These are phyloP conservation scores for Moesziomyces sp. DNA, from an alignment of 1,284 basidiomycete species.

Conservation along the genomic window DNA sequence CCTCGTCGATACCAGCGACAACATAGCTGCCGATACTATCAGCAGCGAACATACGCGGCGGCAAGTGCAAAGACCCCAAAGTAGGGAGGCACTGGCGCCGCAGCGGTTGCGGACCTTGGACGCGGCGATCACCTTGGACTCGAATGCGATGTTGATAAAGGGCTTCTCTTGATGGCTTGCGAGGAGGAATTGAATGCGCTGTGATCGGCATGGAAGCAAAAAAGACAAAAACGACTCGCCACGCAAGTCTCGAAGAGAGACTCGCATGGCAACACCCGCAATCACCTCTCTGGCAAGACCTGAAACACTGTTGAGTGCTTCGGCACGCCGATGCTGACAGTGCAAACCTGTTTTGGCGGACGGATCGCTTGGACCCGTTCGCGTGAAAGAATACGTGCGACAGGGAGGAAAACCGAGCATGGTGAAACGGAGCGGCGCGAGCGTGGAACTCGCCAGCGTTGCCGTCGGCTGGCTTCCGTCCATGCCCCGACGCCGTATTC, in stretches of 20 bases:
- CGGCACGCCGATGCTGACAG: constrained; percentile 27
- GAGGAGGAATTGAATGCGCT: constrained; percentile 13
- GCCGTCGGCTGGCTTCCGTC: background rate
- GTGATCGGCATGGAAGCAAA: constrained; percentile 36
- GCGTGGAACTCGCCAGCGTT: background rate
- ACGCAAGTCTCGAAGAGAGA: constrained; percentile 2
- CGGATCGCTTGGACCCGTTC: background rate
- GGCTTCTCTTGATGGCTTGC: constrained; percentile 41
- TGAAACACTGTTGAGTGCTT: constrained; percentile 42
- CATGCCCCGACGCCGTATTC: background rate
- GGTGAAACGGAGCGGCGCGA: background rate
- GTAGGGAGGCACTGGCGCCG: background rate
- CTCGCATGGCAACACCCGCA: constrained; percentile 8
- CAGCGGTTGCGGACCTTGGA: background rate
- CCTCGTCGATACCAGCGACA: background rate
- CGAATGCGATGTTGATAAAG: constrained; percentile 6
- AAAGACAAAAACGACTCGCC: constrained; percentile 16
- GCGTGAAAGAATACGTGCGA: constrained; percentile 1
- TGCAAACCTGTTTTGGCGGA: constrained; percentile 9
- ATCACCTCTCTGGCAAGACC: constrained; percentile 44
- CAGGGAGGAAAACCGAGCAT: constrained; percentile 3
- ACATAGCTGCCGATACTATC: background rate
- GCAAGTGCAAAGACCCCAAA: background rate
- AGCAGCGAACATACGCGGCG: background rate
- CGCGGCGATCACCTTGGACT: background rate